These are phyloP conservation scores for Malassezia pachydermatis DNA, from an alignment of 1,284 basidiomycete species.

Conservation along the genomic window DNA sequence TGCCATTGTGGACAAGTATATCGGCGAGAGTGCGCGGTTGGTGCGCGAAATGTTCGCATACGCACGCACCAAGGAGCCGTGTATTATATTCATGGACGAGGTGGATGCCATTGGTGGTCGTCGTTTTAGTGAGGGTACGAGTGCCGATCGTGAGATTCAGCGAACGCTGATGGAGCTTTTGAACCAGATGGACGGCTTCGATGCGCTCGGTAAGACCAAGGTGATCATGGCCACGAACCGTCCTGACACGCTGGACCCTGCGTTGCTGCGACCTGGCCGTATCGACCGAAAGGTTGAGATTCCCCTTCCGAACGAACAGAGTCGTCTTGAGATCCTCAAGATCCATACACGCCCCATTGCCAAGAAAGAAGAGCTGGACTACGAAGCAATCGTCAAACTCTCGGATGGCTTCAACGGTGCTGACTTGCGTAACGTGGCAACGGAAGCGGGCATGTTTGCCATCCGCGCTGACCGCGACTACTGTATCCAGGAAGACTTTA, in stretches of 20 bases:
- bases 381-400: conserved; percentile 63
- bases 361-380: conserved; percentile 63
- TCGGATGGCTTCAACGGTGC: conserved; percentile 47
- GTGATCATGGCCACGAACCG: conserved; percentile 68
- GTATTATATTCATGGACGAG: conserved; percentile 99
- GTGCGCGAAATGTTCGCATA: conserved; percentile 98
- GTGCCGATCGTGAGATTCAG: conserved; percentile 96
- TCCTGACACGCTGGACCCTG: conserved; percentile 75
- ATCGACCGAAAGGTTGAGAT: conserved; percentile 98
- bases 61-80: conserved; percentile 86
- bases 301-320: conserved; percentile 93
- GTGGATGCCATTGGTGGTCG: conserved; percentile 57
- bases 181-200: conserved; percentile 99
- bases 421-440: conserved; percentile 89
- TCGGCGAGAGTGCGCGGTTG: conserved; percentile 88
- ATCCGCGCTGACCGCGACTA: conserved; percentile 73
- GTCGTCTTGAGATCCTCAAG: conserved; percentile 84
- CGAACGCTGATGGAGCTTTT: conserved; percentile 97
- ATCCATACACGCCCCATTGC: conserved; percentile 82
- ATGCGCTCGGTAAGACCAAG: conserved; percentile 87
- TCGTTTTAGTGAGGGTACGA: conserved; percentile 94
- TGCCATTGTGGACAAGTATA: conserved; percentile 99
- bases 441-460: conserved; percentile 98
- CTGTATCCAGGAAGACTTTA: conserved; percentile 71
- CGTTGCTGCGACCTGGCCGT: conserved; percentile 85